These are phyloP conservation scores for Gillenia trifoliata DNA, from an alignment of 306 rosid genomes.

Conservation along the genomic window DNA sequence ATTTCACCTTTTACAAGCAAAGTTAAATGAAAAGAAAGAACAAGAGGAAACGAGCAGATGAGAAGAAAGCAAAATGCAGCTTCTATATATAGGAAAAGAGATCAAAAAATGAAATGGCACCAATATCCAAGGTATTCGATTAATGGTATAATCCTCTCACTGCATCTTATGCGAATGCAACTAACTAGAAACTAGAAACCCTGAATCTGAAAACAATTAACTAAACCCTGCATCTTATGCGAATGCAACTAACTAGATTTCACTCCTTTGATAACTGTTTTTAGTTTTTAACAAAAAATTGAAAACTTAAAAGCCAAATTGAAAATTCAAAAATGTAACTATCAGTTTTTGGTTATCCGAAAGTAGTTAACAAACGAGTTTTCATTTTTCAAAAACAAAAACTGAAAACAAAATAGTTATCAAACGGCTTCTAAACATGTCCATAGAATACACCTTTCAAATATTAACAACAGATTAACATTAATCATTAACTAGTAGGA, in stretches of 20 bases:
- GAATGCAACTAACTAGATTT: not conserved
- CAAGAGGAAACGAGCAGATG: slow-evolving; percentile 13
- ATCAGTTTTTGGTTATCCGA: not conserved
- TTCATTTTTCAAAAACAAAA: no score
- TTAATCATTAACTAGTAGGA: not conserved
- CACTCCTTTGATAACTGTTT: not conserved
- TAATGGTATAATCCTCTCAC: not conserved
- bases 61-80: slow-evolving; percentile 17
- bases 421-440: not conserved
- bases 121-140: not conserved
- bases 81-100: not conserved
- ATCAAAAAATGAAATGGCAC: not conserved
- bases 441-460: slow-evolving; percentile 29
- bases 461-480: slow-evolving; percentile 12
- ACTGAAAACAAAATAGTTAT: no score
- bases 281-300: not conserved
- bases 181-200: not conserved
- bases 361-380: not conserved
- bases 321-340: no score
- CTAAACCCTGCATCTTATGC: not conserved
- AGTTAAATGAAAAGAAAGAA: slow-evolving; percentile 7
- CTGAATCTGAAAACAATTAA: not conserved
- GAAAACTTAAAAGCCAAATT: no score
- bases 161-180: not conserved
- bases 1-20: slow-evolving; percentile 32